phyloP scores from a whole-genome alignment of 2,329 filamentous ascomycete genomes.

The Colletotrichum plurivorum region DNA sequence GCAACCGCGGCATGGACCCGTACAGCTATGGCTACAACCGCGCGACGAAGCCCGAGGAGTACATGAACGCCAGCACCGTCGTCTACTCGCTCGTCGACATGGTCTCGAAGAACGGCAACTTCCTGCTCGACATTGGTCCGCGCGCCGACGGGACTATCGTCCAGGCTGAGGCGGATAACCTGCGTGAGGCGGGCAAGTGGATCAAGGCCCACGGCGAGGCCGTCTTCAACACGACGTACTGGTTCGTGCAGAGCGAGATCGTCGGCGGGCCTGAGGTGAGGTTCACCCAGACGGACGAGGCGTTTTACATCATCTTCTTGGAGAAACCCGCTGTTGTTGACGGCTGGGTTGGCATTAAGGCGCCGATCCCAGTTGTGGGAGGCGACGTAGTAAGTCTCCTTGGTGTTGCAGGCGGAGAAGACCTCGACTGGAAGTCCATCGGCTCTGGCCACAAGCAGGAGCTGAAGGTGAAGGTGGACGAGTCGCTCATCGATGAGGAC shows the following conservation, averaged over 20 bases:
- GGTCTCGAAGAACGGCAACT: slow-evolving; percentile 68
- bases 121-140: slow-evolving; percentile 70
- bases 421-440: slow-evolving; percentile 22
- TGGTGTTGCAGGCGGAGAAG: slow-evolving; percentile 53
- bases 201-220: slow-evolving; percentile 67
- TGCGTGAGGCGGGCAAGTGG: slow-evolving; percentile 68
- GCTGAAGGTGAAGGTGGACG: slow-evolving; percentile 39
- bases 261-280: slow-evolving; percentile 52
- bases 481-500: slow-evolving; percentile 51
- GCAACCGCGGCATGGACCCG: slow-evolving; percentile 72
- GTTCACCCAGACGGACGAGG: slow-evolving; percentile 66
- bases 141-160: slow-evolving; percentile 68
- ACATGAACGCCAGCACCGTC: slow-evolving; percentile 66
- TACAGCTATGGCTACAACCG: slow-evolving; percentile 72
- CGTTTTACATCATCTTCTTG: slow-evolving; percentile 66
- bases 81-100: slow-evolving; percentile 66
- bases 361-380: slow-evolving; percentile 60
- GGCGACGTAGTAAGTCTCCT: slow-evolving; percentile 59
- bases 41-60: slow-evolving; percentile 62
- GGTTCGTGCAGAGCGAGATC: slow-evolving; percentile 62
- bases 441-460: slow-evolving; percentile 42
- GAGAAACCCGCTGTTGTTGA: slow-evolving; percentile 51
- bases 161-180: slow-evolving; percentile 60
- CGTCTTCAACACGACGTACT: slow-evolving; percentile 71
- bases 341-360: slow-evolving; percentile 55